Evolutionary conservation across 768 basidiomycete genomes (phyloP).

Genomic region (Naganishia randhawae): DNA sequence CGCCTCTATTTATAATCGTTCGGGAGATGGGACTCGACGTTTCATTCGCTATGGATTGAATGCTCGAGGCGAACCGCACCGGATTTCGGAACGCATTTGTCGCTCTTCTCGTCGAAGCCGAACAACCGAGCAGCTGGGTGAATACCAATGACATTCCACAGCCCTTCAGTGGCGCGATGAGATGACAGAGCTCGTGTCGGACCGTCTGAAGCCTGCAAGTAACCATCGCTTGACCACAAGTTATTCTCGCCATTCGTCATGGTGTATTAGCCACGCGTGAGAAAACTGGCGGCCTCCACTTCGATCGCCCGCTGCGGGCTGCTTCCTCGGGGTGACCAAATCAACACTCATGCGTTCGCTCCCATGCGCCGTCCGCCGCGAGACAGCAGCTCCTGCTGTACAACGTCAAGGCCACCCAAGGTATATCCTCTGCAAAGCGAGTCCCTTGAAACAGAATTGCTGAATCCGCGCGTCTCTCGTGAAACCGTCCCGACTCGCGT

Average conservation of each 20-base stretch:
- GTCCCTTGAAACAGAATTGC: neutral
- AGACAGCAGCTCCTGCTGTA: too few relatives aligned
- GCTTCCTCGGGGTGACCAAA: too few relatives aligned
- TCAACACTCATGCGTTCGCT: too few relatives aligned
- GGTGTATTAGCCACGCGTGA: too few relatives aligned
- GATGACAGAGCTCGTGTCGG: too few relatives aligned
- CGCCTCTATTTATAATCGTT: neutral
- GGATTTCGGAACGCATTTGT: neutral
- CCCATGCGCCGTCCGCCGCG: too few relatives aligned
- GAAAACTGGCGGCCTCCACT: too few relatives aligned
- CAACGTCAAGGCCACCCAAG: constrained; percentile 10
- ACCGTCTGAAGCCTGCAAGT: too few relatives aligned
- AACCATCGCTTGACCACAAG: too few relatives aligned
- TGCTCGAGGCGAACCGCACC: neutral
- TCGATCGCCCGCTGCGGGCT: too few relatives aligned
- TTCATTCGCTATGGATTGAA: neutral
- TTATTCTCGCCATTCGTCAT: too few relatives aligned
- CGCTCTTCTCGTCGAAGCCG: neutral
- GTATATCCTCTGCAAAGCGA: constrained; percentile 12
- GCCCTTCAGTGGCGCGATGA: too few relatives aligned
- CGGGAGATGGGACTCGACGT: neutral
- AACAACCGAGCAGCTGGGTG: neutral
- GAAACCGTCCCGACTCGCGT: neutral
- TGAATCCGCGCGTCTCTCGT: constrained; percentile 1
- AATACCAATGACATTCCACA: constrained; percentile 1